Evolutionary conservation across 148 eudicot genomes (phyloP), one percentile per base, ranked within the genome.

Genomic region (Heliamphora exappendiculata): DNA sequence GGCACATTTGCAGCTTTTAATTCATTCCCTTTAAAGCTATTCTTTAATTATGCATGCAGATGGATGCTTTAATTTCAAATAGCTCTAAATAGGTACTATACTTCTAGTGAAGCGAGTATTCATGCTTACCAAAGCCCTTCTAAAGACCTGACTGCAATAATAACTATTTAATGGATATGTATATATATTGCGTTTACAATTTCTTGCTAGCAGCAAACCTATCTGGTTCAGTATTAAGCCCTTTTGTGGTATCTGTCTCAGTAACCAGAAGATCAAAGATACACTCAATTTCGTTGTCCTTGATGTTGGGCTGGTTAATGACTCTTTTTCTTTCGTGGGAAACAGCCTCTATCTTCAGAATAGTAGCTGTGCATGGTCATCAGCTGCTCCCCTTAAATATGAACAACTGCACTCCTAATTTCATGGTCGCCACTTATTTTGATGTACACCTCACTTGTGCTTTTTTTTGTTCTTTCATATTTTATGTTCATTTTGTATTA

Each of bases 101-200:
- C 99, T 62, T 96, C 98, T 82, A 98, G 93, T 75, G 99, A 98
- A 75, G 98, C 93, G 88, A 93, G 99, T 77, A 96, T 98, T n/a
- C 99, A 87, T 78, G 99, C 99, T 44, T 96, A 85, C 76, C 95
- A 93, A 80, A 96, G 99, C 92, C 99, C 99, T 74, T 96, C 99
- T 1, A 93, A 96, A 81, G 99, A 96, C 78, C 86, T 96, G 51
- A 89, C 93, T 13, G 98, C 91, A 74, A 96, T 96, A 96, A 96
- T 62, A 86, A 91, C 80, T 98, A 88, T 50, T 87, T 96, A 96
- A 96, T 69, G 89, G 97, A 98, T 91, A 47, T 29, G n/a, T 64
- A 13, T 22, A 24, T 70, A 16, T 14, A 0, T 36, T 22, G 20
- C 4, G 20, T 13, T 22, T 3, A 63, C 39, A 0, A 22, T 49